These are phyloP conservation scores for Saururus chinensis DNA, from an alignment of 164 flowering plant genomes.

Conservation along the genomic window DNA sequence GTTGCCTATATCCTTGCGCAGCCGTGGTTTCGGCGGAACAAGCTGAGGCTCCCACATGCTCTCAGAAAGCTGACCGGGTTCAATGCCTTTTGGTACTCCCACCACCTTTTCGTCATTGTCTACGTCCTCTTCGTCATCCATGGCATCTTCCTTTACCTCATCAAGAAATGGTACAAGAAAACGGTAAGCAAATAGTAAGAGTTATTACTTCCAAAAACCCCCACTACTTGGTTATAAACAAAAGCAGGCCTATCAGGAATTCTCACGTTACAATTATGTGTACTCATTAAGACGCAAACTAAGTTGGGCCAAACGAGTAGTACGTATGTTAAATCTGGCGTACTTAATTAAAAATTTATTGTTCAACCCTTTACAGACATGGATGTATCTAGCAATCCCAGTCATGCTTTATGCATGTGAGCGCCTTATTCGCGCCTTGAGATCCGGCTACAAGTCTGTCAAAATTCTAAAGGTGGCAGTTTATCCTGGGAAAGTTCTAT, in stretches of 20 bases:
- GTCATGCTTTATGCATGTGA: conserved; percentile 32
- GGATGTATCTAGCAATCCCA: conserved; percentile 57
- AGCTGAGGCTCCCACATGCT: conserved; percentile 36
- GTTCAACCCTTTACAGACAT: conserved; percentile 25
- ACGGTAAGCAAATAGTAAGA: conserved; percentile 29
- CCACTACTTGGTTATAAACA: no score
- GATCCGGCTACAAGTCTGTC: conserved; percentile 38
- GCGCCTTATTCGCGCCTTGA: conserved; percentile 32
- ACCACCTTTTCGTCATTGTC: conserved; percentile 65
- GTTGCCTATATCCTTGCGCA: conserved; percentile 52
- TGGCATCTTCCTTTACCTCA: conserved; percentile 54
- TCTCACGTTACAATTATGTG: no score
- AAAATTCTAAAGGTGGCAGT: conserved; percentile 47
- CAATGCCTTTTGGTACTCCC: conserved; percentile 88
- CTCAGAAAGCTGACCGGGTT: conserved; percentile 59
- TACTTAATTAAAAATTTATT: background rate
- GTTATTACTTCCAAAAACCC: no score
- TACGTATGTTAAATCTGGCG: no score
- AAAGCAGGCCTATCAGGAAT: no score
- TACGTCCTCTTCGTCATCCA: conserved; percentile 48
- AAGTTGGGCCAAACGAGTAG: background rate
- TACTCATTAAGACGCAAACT: background rate
- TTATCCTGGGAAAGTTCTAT: conserved; percentile 55
- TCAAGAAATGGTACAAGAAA: conserved; percentile 59
- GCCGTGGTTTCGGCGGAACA: conserved; percentile 59